phyloP scores from a whole-genome alignment of 345 rosid genomes.

The Lepidium africanum region DNA sequence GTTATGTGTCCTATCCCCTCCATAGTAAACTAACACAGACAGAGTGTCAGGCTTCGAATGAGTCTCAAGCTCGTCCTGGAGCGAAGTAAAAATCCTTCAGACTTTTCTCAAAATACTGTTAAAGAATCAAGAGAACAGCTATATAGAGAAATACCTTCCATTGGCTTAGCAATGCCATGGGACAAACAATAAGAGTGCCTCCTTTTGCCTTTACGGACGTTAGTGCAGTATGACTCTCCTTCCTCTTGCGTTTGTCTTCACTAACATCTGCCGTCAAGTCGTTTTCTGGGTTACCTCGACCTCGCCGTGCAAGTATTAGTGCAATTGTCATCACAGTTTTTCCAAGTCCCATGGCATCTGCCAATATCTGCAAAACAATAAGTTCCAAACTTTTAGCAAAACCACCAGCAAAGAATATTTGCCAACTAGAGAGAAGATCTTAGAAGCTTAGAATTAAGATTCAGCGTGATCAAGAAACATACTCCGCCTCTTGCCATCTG shows the following conservation, averaged over 20 bases:
- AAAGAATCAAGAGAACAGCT: not conserved
- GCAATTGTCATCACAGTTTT: constrained; percentile 79
- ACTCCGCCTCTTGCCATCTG: constrained; percentile 73
- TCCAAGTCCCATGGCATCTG: constrained; percentile 83
- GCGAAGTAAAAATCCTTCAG: not conserved
- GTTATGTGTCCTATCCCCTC: constrained; percentile 49
- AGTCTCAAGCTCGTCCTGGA: constrained; percentile 65
- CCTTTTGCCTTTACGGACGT: constrained; percentile 35
- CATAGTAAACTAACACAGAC: constrained; percentile 55
- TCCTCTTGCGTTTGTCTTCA: constrained; percentile 15
- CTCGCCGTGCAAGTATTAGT: constrained; percentile 51
- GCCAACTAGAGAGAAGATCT: not conserved
- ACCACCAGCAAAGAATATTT: not conserved
- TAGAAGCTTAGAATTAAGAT: not conserved
- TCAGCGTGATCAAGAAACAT: constrained; percentile 13
- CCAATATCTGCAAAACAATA: constrained; percentile 39
- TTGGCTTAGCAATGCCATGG: constrained; percentile 66
- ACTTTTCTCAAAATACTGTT: not conserved
- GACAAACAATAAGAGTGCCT: constrained; percentile 66
- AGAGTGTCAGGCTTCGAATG: constrained; percentile 44
- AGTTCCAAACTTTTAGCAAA: not conserved
- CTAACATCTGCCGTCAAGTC: not conserved
- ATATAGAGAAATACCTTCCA: constrained; percentile 48
- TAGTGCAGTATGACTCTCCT: constrained; percentile 9
- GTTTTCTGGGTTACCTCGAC: constrained; percentile 30